phyloP scores from a whole-genome alignment of 2,329 filamentous ascomycete species.

The Neonectria faginata region DNA sequence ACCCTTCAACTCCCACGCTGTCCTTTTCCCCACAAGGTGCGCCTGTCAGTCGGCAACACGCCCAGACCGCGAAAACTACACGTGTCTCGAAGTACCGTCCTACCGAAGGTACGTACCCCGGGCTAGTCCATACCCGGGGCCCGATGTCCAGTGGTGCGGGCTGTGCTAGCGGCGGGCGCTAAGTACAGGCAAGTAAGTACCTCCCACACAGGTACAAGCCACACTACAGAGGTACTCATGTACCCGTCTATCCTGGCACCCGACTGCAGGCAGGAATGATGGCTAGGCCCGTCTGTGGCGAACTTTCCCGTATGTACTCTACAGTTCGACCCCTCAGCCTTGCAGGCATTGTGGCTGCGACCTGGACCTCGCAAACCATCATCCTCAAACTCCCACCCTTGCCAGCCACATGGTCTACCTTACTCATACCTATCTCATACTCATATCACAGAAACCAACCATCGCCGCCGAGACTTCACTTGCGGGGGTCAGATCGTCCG shows the following conservation, averaged over 20 bases:
- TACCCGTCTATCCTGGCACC: too few species aligned
- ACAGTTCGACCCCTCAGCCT: not conserved
- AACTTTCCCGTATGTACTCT: too few species aligned
- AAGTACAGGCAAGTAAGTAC: too few species aligned
- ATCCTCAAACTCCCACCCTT: not conserved
- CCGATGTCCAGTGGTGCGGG: not conserved
- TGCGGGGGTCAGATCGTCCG: not conserved
- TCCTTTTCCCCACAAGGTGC: constrained; percentile 31
- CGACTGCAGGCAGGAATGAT: not conserved
- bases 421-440: not conserved
- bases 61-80: not conserved
- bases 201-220: too few species aligned
- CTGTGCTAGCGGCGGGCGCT: constrained; percentile 39
- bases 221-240: too few species aligned
- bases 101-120: constrained; percentile 25
- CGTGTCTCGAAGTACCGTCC: constrained; percentile 34
- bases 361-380: not conserved
- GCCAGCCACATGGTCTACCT: too few species aligned
- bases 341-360: not conserved
- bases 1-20: constrained; percentile 38
- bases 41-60: constrained; percentile 37
- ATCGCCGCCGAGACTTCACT: not conserved
- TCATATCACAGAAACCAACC: not conserved
- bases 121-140: too few species aligned
- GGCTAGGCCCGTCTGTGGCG: not conserved